A percentile compares a stretch with the other conserved stretches of the same genome.
Conservation (phyloP, 208 protist genomes). For the Leishmania mexicana region DNA sequence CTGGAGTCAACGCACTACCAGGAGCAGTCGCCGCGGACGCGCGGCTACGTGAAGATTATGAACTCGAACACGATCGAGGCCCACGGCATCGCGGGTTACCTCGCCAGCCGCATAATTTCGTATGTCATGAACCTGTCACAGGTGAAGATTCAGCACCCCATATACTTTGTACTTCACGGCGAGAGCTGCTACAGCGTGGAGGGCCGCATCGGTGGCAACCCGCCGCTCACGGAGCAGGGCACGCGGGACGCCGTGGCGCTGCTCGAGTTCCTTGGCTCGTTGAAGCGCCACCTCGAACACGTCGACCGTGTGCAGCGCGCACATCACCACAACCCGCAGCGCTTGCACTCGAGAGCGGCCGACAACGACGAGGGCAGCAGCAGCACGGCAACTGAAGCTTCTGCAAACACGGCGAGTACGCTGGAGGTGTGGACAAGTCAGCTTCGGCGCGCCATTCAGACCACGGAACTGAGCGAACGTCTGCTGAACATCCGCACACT, state of each 20-base stretch:
- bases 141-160: slow-evolving; percentile 85
- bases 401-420: slow-evolving; percentile 25
- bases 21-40: slow-evolving; percentile 6
- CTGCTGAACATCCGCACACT: slow-evolving; percentile 74
- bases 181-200: slow-evolving; percentile 85
- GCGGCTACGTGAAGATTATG: slow-evolving; percentile 62
- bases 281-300: slow-evolving; percentile 55
- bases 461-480: slow-evolving; percentile 66
- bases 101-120: slow-evolving; percentile 75
- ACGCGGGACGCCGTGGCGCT: slow-evolving; percentile 65
- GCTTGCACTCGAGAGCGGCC: not conserved
- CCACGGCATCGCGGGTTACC: slow-evolving; percentile 75
- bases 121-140: slow-evolving; percentile 90
- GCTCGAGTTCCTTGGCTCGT: slow-evolving; percentile 76
- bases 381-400: not conserved
- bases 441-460: slow-evolving; percentile 85
- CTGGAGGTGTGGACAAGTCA: slow-evolving; percentile 90
- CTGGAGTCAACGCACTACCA: not conserved
- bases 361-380: not conserved
- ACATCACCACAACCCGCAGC: not conserved
- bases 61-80: slow-evolving; percentile 66
- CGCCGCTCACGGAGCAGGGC: slow-evolving; percentile 74
- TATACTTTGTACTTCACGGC: slow-evolving; percentile 91
- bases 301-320: slow-evolving; percentile 13
- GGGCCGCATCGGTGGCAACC: slow-evolving; percentile 88